A percentile compares a stretch with the other conserved stretches of the same genome.
phyloP scores from a whole-genome alignment of 2,329 filamentous ascomycete genomes.

The Alternaria viburni region DNA sequence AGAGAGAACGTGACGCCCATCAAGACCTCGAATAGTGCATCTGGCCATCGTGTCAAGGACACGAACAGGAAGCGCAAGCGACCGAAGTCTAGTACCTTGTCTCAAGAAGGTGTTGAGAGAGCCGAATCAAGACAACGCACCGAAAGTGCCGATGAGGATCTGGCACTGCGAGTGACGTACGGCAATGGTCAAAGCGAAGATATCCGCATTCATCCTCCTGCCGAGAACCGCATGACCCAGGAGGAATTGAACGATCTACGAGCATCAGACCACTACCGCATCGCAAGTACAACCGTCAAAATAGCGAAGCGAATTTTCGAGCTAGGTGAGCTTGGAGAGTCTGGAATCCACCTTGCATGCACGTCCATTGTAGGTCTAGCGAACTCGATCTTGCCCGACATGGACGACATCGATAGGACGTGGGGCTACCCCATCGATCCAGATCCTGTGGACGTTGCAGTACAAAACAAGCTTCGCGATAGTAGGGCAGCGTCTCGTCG shows the following conservation, averaged over 20 bases:
- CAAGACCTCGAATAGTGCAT: slow-evolving; percentile 20
- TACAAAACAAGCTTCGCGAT: slow-evolving; percentile 63
- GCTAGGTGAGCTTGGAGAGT: slow-evolving; percentile 40
- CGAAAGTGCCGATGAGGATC: slow-evolving; percentile 52
- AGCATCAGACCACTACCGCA: slow-evolving; percentile 61
- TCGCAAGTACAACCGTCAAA: slow-evolving; percentile 62
- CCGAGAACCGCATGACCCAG: slow-evolving; percentile 38
- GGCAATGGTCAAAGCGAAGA: slow-evolving; percentile 66
- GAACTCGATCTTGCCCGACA: slow-evolving; percentile 57
- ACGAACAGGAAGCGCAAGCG: slow-evolving; percentile 63
- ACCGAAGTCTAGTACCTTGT: slow-evolving; percentile 47
- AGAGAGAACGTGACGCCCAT: slow-evolving; percentile 47
- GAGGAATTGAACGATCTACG: slow-evolving; percentile 56
- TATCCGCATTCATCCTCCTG: slow-evolving; percentile 55
- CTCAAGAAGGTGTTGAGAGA: slow-evolving; percentile 50
- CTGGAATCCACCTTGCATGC: slow-evolving; percentile 53
- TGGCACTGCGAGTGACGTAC: slow-evolving; percentile 64
- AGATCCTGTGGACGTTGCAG: slow-evolving; percentile 56
- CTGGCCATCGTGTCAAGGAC: slow-evolving; percentile 33
- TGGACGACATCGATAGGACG: slow-evolving; percentile 61
- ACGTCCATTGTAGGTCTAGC: slow-evolving; percentile 48
- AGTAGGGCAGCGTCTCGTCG: slow-evolving; percentile 63
- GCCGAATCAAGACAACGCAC: slow-evolving; percentile 57
- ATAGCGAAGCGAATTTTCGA: slow-evolving; percentile 64
- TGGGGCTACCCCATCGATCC: slow-evolving; percentile 69